Evolutionary conservation across 768 basidiomycete species (phyloP).

Genomic region (Suillus subaureus): DNA sequence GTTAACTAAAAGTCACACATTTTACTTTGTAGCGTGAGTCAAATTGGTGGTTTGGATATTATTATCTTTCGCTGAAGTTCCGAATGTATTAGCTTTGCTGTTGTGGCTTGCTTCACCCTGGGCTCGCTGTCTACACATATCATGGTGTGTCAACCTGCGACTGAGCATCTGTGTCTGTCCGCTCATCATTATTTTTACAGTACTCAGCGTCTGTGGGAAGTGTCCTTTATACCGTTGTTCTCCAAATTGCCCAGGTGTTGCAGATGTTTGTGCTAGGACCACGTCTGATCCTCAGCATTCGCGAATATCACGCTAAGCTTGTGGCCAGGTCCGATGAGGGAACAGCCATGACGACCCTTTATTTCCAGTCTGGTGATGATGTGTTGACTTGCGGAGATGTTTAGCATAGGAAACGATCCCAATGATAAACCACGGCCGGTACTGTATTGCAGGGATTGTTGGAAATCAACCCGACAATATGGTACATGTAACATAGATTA

Average conservation of each 20-base stretch:
- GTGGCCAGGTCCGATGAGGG: not conserved
- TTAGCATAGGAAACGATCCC: not conserved
- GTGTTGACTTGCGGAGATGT: not conserved
- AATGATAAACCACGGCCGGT: not conserved
- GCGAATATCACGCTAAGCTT: not conserved
- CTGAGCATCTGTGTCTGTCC: not conserved
- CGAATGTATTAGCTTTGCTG: not conserved
- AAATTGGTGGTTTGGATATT: not conserved
- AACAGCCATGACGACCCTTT: not conserved
- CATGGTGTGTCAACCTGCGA: not conserved
- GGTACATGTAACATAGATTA: no score
- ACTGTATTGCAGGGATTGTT: no score
- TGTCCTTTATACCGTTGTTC: rapidly evolving
- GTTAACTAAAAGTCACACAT: not conserved
- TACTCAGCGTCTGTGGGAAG: not conserved
- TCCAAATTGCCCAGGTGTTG: not conserved
- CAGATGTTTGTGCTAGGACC: not conserved
- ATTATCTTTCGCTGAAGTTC: not conserved
- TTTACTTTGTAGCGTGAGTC: not conserved
- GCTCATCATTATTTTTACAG: not conserved
- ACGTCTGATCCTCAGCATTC: not conserved
- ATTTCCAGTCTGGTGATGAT: not conserved
- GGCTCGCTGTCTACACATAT: not conserved
- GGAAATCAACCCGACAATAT: no score
- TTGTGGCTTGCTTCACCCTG: not conserved